phyloP scores from a whole-genome alignment of 148 eudicot species.

The Diospyros kaki region DNA sequence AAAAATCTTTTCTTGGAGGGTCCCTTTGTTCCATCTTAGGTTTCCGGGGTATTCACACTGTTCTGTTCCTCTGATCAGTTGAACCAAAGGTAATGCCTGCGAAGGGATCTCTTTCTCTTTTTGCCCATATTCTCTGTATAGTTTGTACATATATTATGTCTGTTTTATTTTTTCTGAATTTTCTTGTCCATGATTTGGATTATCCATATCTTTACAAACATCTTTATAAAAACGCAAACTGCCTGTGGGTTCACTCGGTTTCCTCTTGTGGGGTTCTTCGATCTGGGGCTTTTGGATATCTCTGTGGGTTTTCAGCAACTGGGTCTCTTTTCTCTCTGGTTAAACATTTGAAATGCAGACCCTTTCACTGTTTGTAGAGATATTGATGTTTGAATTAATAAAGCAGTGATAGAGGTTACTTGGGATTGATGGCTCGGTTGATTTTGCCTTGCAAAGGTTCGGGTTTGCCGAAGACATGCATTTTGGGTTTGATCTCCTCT shows the following conservation, averaged over 20 bases:
- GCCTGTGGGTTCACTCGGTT: background rate
- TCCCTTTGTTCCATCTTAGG: constrained; percentile 8
- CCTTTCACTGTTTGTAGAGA: constrained; percentile 13
- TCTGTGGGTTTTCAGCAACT: constrained; percentile 28
- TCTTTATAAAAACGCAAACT: background rate
- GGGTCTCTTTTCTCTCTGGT: constrained; percentile 17
- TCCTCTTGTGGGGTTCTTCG: constrained; percentile 13
- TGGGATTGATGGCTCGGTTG: constrained; percentile 84
- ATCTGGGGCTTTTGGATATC: constrained; percentile 22
- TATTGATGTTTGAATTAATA: constrained; percentile 4
- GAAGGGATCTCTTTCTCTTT: too few species aligned
- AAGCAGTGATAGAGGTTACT: constrained; percentile 14
- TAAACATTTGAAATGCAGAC: background rate
- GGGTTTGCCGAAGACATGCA: constrained; percentile 56
- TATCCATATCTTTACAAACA: constrained; percentile 31
- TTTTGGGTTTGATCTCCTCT: constrained; percentile 80
- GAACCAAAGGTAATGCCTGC: constrained; percentile 7
- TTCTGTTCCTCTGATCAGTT: constrained; percentile 7
- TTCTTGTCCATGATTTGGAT: constrained; percentile 37
- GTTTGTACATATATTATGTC: background rate
- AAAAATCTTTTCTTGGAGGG: background rate
- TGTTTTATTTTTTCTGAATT: constrained; percentile 17
- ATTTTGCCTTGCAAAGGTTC: constrained; percentile 71
- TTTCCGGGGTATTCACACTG: constrained; percentile 6
- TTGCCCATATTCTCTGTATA: too few species aligned